Evolutionary conservation across 139 green algal genomes (phyloP), one percentile per base, ranked within the genome.

Genomic region (Chlamydomonas schloesseri): DNA sequence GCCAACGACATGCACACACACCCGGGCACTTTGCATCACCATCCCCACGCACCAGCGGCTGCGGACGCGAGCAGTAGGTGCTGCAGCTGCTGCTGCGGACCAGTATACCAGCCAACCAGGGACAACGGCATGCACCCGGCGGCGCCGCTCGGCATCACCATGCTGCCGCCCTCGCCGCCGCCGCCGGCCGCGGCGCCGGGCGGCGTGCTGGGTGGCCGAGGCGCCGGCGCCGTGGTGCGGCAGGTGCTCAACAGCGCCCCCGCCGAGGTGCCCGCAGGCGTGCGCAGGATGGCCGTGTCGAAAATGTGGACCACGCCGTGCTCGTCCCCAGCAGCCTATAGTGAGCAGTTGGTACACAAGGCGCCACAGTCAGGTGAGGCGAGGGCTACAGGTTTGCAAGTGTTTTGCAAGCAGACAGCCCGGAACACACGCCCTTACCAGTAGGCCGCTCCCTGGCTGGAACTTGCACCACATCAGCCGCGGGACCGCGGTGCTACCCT

Each of bases 291-390:
- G 31, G 65, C 23, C 1, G 77, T 74, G 64, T 85, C 79, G 21
- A 85, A 85, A 31, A 85, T 55, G 79, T 85, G 79, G 3, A 85
- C 23, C 15, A 69, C n/a, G 68, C 79, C 79, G 14, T 18, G 3
- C 9, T 85, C 79, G 79, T 76, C 79, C 0, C 79, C 79, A 20
- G 47, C 47, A 3, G 79, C 79, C 79, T 85, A 50, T 8, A 50
- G n/a, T n/a, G n/a, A n/a, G n/a, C n/a, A n/a, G n/a, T n/a, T n/a
- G n/a, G n/a, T n/a, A n/a, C n/a, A n/a, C n/a, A n/a, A n/a, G n/a
- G n/a, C n/a, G n/a, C n/a, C n/a, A n/a, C n/a, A n/a, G n/a, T n/a
- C n/a, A n/a, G n/a, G n/a, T n/a, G n/a, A n/a, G n/a, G n/a, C n/a
- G n/a, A n/a, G n/a, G n/a, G n/a, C n/a, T n/a, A n/a, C n/a, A n/a